Conservation (phyloP, 768 basidiomycete species). For the Mycena vulgaris region DNA sequence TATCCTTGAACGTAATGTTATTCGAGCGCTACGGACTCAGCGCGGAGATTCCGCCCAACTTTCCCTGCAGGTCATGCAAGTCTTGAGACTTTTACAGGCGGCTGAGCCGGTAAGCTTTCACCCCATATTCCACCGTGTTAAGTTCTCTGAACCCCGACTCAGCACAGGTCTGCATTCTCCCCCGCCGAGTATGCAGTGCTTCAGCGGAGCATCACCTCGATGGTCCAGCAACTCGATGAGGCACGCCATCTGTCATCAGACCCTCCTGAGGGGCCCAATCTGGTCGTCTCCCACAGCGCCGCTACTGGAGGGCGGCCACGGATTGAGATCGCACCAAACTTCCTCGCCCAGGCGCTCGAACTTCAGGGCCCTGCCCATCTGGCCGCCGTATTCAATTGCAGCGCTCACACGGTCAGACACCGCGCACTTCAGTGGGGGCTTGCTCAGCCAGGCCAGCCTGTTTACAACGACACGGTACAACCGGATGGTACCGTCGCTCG, state of each 20-base stretch:
- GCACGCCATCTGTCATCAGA: constrained; percentile 38
- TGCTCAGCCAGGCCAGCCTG: constrained; percentile 3
- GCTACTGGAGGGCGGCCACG: constrained; percentile 33
- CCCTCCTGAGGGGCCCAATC: constrained; percentile 24
- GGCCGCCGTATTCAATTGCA: too few relatives aligned
- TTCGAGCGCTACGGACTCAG: background rate
- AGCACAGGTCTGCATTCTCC: constrained; percentile 29
- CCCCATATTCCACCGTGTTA: background rate
- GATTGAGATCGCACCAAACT: constrained; percentile 40
- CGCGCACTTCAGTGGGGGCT: constrained; percentile 35
- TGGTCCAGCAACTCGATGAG: constrained; percentile 39
- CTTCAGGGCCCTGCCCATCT: too few relatives aligned
- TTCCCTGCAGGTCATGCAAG: background rate
- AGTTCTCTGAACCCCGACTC: background rate
- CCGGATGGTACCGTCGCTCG: background rate
- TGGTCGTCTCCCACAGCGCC: constrained; percentile 14
- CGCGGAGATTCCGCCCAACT: background rate
- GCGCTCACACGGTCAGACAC: too few relatives aligned
- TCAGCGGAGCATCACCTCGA: constrained; percentile 32
- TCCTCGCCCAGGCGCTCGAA: constrained; percentile 41
- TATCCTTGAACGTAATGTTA: background rate
- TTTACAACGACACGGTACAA: constrained; percentile 1
- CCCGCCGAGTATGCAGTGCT: constrained; percentile 36
- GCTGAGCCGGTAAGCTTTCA: background rate
- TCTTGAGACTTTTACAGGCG: background rate